Evolutionary conservation across 805 yeast genomes (phyloP), one percentile per base, ranked within the genome.

Genomic region (Nakazawaea peltata): DNA sequence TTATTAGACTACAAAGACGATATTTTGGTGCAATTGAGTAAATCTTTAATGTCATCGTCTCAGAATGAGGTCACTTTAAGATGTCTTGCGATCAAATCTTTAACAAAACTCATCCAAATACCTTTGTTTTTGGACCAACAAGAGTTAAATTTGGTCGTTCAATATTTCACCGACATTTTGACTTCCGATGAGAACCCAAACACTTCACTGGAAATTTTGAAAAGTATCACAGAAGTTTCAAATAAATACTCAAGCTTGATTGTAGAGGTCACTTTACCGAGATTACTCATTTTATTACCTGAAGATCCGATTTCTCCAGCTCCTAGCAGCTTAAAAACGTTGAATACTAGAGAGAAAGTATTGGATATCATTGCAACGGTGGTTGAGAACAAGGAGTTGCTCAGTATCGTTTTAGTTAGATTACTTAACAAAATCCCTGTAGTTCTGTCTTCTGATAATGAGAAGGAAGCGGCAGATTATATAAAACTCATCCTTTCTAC

Each of bases 31-130:
- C 60, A 80, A 28, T 53, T 85, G 44, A 76, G 87, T n/a, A 78
- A 74, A 48, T 67, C 84, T 4, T 62, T 88, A 32, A 71, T 80
- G 50, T 69, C 81, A 0, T 68, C 83, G 0, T 75, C 94, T 0
- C 68, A 66, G 23, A 58, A 73, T 21, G 95, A 84, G 47, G 77
- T 77, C 9, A 73, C 87, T 1, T 63, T 86, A 38, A 68, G 86
- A 47, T 67, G 81, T 19, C 59, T 80, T 27, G 72, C 92, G 1
- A 61, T 82, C 19, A 73, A 73, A 36, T 83, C 81, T 30, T 64
- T 86, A 33, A 65, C 76, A 1, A 72, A 74, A 33, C 48, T 85
- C 28, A 60, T 77, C 7, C 57, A 63, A 21, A 57, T 82, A 44
- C 53, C 57, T 2, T 59, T 57, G 1, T 77, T 73, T 43, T 56